Evolutionary conservation across 2,329 filamentous ascomycete species (phyloP), one percentile per base, ranked within the genome.

Genomic region (Nigrospora osmanthi): DNA sequence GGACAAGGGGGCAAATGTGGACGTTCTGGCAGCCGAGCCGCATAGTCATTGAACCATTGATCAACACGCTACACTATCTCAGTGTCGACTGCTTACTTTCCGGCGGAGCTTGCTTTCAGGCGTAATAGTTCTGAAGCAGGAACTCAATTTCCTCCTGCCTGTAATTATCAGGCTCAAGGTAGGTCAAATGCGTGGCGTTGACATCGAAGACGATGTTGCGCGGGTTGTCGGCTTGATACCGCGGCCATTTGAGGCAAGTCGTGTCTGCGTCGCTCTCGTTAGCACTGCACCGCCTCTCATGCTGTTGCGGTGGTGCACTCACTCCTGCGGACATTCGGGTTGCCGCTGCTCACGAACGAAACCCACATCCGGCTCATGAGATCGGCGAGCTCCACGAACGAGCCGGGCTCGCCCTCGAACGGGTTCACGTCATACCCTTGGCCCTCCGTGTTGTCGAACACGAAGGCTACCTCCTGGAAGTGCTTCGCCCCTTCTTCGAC

Each of bases 361-460:
- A 71, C 66, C 75, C 75, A 78, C 64, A 71, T 71, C 41, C 63
- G 60, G 38, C 65, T 65, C 69, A 78, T 76, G 50, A 70, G 55
- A 36, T 66, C 57, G 13, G 72, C 68, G 16, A 78, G 58, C 5
- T 59, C 51, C 11, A 61, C 48, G 47, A 67, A 72, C 2, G 63
- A 66, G 42, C 66, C 53, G 1, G 72, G 66, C 54, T 66, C 62
- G 39, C 61, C 61, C 30, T 52, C 62, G 34, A 72, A 67, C 1
- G 69, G 69, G 45, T 62, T 64, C 1, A 42, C 48, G 1, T 49
- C 58, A 45, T 72, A 75, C 1, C 75, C 73, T 3, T 61, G 48
- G 1, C 74, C 76, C 4, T 64, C 49, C 6, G 67, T 57, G 49
- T 81, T 80, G 49, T 75, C 56, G 41, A 80, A 73, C 6, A 78